Conservation (phyloP, 768 basidiomycete genomes). For the Solioccasus polychromus region DNA sequence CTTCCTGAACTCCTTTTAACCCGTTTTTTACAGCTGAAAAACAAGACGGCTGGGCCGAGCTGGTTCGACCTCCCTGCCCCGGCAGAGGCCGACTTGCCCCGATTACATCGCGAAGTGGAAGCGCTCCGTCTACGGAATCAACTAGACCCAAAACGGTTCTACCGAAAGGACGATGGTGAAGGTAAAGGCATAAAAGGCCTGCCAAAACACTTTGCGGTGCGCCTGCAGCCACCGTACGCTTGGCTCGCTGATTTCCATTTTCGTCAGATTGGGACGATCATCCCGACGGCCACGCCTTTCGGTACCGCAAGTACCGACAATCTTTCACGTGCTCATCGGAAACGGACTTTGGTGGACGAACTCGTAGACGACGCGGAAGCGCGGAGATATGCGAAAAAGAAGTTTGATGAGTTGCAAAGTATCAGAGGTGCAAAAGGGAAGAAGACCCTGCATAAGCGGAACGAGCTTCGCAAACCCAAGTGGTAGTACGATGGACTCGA, state of each 20-base stretch:
- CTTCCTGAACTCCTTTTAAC: not conserved
- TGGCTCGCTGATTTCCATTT: constrained; percentile 6
- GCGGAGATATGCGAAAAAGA: constrained; percentile 85
- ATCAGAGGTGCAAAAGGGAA: constrained; percentile 67
- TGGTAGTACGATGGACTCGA: constrained; percentile 46
- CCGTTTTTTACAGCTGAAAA: constrained; percentile 49
- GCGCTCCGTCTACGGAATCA: constrained; percentile 83
- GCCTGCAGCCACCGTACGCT: constrained; percentile 20
- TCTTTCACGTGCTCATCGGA: constrained; percentile 64
- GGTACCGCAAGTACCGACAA: constrained; percentile 68
- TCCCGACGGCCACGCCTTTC: constrained; percentile 70
- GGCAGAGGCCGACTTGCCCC: constrained; percentile 72
- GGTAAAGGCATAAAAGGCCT: constrained; percentile 80
- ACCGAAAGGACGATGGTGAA: constrained; percentile 83
- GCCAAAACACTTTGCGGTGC: constrained; percentile 87
- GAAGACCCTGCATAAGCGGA: constrained; percentile 65
- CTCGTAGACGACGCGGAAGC: constrained; percentile 86
- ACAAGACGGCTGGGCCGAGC: constrained; percentile 69
- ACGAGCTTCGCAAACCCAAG: constrained; percentile 59
- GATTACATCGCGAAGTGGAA: constrained; percentile 81
- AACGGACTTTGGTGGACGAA: constrained; percentile 85
- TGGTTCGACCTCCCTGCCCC: constrained; percentile 93
- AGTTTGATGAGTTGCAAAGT: constrained; percentile 76
- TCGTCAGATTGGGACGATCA: constrained; percentile 72
- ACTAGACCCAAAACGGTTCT: constrained; percentile 90